These are phyloP conservation scores for Extremus antarcticus DNA, from an alignment of 495 filamentous ascomycete genomes.

Conservation along the genomic window DNA sequence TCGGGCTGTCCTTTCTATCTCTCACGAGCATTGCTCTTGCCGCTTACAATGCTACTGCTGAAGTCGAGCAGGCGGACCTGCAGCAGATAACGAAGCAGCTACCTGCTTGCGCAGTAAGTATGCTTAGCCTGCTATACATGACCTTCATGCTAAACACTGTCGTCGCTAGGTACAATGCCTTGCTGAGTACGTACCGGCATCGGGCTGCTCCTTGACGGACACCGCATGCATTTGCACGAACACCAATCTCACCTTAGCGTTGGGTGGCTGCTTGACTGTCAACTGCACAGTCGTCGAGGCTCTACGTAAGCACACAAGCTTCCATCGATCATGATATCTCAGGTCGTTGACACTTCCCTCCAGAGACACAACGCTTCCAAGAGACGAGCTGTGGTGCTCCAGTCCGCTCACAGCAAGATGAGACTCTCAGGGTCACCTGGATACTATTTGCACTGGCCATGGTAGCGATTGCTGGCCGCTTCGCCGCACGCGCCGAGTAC, in stretches of 20 bases:
- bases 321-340: neutral
- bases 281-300: constrained; percentile 3
- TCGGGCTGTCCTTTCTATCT: neutral
- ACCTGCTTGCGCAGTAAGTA: neutral
- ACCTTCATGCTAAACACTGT: too few relatives aligned
- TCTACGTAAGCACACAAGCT: neutral
- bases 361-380: constrained; percentile 1
- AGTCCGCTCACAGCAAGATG: neutral
- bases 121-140: too few relatives aligned
- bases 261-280: neutral
- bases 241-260: neutral
- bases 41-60: neutral
- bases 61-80: neutral
- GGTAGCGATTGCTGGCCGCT: neutral
- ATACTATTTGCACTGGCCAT: neutral
- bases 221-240: constrained; percentile 4
- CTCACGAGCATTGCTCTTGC: neutral
- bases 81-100: neutral
- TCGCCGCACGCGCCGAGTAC: neutral
- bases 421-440: neutral
- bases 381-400: neutral
- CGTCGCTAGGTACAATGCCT: constrained; percentile 3
- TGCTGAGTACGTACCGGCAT: neutral
- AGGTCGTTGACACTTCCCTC: neutral
- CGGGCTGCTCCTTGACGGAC: constrained; percentile 4